phyloP scores from a whole-genome alignment of 192 early-diverging fungal species.

The Linnemannia hyalina region DNA sequence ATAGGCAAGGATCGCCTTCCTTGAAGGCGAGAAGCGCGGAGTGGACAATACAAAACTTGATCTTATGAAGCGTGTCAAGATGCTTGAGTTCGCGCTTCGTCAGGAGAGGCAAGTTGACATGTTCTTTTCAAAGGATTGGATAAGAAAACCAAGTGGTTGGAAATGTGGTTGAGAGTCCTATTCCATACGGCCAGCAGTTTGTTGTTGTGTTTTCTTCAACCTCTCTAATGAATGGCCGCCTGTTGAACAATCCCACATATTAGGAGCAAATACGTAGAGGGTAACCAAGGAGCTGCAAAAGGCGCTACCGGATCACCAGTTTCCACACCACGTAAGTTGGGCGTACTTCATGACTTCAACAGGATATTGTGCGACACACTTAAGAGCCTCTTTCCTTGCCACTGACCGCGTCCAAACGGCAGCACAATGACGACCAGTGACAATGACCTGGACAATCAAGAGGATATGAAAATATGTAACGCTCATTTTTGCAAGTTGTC shows the following conservation, averaged over 20 bases:
- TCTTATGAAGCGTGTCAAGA: slow-evolving; percentile 83
- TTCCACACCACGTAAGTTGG: slow-evolving; percentile 10
- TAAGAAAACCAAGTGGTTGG: not conserved
- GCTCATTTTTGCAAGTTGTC: not conserved
- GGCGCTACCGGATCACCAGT: not conserved
- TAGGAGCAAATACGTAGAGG: slow-evolving; percentile 55
- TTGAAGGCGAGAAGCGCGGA: slow-evolving; percentile 83
- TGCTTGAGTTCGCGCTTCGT: slow-evolving; percentile 87
- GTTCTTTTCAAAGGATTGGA: not conserved
- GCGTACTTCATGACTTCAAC: not conserved
- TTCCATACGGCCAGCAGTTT: not conserved
- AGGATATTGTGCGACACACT: not conserved
- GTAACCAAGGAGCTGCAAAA: slow-evolving; percentile 21
- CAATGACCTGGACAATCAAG: not conserved
- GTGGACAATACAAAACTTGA: slow-evolving; percentile 81
- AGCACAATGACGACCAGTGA: not conserved
- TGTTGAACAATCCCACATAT: not conserved
- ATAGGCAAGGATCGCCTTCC: slow-evolving; percentile 81
- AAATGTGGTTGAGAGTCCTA: not conserved
- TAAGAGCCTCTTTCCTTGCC: not conserved
- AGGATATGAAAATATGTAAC: not conserved
- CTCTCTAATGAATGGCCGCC: too few species aligned
- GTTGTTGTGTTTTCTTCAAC: not conserved
- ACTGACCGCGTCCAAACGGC: not conserved
- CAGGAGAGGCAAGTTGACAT: slow-evolving; percentile 74